phyloP scores from a whole-genome alignment of 2,329 filamentous ascomycete species.

The Byssoonygena ceratinophila region DNA sequence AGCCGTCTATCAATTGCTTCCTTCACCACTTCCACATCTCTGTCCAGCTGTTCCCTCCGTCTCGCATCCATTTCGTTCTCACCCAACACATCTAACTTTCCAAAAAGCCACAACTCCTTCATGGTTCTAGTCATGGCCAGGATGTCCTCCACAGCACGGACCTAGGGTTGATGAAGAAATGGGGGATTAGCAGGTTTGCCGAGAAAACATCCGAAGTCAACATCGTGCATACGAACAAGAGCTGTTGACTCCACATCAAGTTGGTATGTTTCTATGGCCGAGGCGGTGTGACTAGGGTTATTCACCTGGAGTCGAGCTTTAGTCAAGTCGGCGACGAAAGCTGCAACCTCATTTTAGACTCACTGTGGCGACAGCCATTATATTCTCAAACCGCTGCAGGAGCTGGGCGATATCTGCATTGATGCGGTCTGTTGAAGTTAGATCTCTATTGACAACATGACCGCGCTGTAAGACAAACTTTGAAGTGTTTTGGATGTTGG shows the following conservation, averaged over 20 bases:
- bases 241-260: constrained; percentile 50
- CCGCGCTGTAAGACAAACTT: constrained; percentile 11
- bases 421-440: constrained; percentile 32
- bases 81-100: constrained; percentile 49
- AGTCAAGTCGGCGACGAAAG: not conserved
- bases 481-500: constrained; percentile 16
- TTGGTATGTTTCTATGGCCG: constrained; percentile 48
- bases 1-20: constrained; percentile 32
- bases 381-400: constrained; percentile 46
- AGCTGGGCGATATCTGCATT: constrained; percentile 37
- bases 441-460: too few species aligned
- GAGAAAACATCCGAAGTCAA: not conserved
- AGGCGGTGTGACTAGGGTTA: constrained; percentile 44
- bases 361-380: constrained; percentile 46
- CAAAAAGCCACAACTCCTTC: constrained; percentile 59
- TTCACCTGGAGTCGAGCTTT: constrained; percentile 31
- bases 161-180: constrained; percentile 28
- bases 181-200: not conserved
- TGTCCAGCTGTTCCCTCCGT: constrained; percentile 37
- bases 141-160: constrained; percentile 53
- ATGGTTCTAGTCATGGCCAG: constrained; percentile 50
- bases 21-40: constrained; percentile 39
- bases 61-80: constrained; percentile 33
- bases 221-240: constrained; percentile 36
- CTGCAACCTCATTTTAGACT: constrained; percentile 7